Evolutionary conservation across 2,329 filamentous ascomycete genomes (phyloP), one percentile per base, ranked within the genome.

Genomic region (Truncatella angustata): DNA sequence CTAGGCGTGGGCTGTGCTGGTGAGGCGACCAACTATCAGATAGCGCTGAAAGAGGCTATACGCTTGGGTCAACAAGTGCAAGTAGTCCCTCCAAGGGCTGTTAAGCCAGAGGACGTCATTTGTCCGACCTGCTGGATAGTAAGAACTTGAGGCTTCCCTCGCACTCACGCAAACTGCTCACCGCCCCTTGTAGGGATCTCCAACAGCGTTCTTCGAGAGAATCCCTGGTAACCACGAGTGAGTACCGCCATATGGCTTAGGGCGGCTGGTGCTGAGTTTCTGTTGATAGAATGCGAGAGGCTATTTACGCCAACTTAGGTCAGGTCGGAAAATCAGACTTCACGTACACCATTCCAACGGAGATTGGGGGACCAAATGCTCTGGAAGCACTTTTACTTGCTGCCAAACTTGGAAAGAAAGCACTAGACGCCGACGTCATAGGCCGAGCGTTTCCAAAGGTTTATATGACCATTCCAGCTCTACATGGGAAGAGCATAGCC

Each of bases 301-400:
- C 40, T 16, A 43, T 43, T 5, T 43, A 43, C 10, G 40, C 40
- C 4, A 43, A 43, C 14, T 23, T 43, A 20, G 5, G n/a, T n/a
- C 40, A 43, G 20, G 20, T 28, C 10, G 40, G 40, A 14, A 43
- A 21, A 10, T 23, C 23, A 14, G 40, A 43, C 20, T 43, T 43
- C 23, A 12, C 40, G 10, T 28, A 43, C 16, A 24, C 21, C 4
- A 24, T 28, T 24, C 40, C 40, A n/a, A 43, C 21, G 20, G 40
- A 43, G 21, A 43, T 43, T n/a, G 40, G 40, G n/a, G 40, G 40
- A 16, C 40, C 40, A 43, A 43, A 43, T 16, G 40, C 40, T 5
- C 40, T 43, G 2, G 40, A 43, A 23, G 40, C 40, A 5, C 23
- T 43, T 2, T 21, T 43, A 5, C 20, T 43, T 5, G 40, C 40